Conservation (phyloP, 441 rosid genomes). For the Corymbia calophylla region DNA sequence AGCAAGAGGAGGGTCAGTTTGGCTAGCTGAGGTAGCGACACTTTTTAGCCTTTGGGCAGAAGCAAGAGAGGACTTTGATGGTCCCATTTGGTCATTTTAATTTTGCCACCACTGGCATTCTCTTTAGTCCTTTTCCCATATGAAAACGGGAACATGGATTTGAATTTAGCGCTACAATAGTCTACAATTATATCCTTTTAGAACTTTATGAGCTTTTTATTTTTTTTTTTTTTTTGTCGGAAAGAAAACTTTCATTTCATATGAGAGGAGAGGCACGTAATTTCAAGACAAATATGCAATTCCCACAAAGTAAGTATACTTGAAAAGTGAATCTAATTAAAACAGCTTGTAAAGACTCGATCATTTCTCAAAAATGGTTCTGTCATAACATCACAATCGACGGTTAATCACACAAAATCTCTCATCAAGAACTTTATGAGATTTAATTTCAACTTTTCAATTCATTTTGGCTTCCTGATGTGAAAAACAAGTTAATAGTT, state of each 20-base stretch:
- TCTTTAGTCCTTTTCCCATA: neutral
- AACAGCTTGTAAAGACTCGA: rapidly evolving
- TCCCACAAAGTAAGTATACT: neutral
- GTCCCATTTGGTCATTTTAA: neutral
- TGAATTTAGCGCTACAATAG: neutral
- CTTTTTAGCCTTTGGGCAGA: neutral
- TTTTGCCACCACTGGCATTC: neutral
- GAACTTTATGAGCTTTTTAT: neutral
- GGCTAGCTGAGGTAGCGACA: neutral
- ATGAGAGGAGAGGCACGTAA: rapidly evolving
- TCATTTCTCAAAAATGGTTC: neutral
- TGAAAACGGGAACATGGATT: neutral
- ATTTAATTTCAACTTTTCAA: neutral
- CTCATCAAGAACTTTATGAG: neutral
- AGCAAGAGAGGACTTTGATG: neutral
- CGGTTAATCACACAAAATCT: rapidly evolving
- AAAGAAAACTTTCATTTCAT: neutral
- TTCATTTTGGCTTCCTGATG: neutral
- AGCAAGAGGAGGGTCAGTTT: neutral
- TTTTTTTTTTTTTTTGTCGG: rapidly evolving
- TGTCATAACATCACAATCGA: neutral
- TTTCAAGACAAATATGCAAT: neutral
- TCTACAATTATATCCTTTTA: neutral
- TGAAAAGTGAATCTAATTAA: neutral
- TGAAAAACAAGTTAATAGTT: neutral